These are phyloP conservation scores for Pestalotiopsis sp. DNA, from an alignment of 2,329 filamentous ascomycete genomes.

Conservation along the genomic window DNA sequence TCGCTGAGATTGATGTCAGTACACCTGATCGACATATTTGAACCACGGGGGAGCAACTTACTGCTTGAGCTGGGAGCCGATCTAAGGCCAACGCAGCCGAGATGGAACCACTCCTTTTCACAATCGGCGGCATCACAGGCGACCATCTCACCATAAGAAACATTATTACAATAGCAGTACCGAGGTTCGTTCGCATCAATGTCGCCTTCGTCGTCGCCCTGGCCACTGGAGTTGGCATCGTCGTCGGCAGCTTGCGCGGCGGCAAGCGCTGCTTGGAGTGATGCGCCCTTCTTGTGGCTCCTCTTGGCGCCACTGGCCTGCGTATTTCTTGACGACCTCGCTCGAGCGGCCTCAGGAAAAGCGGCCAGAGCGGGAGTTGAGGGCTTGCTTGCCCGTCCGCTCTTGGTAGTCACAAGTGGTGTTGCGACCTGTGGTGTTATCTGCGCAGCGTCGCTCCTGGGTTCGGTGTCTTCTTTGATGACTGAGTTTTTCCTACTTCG, in stretches of 20 bases:
- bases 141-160: conserved; percentile 85
- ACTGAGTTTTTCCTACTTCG: conserved; percentile 39
- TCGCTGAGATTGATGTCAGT: conserved; percentile 48
- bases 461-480: conserved; percentile 49
- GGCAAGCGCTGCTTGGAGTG: conserved; percentile 37
- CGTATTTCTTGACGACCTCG: conserved; percentile 53
- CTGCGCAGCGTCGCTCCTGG: conserved; percentile 41
- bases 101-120: conserved; percentile 79
- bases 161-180: conserved; percentile 79
- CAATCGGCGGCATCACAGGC: conserved; percentile 76
- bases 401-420: conserved; percentile 58
- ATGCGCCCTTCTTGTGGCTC: conserved; percentile 61
- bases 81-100: conserved; percentile 78
- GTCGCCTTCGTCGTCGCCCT: conserved; percentile 58
- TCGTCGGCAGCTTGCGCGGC: conserved; percentile 45
- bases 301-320: conserved; percentile 45
- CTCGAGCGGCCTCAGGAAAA: conserved; percentile 59
- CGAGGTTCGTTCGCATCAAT: conserved; percentile 70
- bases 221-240: conserved; percentile 43
- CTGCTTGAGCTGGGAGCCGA: conserved; percentile 76
- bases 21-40: no score
- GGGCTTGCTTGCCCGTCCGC: conserved; percentile 66
- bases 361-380: conserved; percentile 63
- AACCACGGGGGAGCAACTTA: conserved; percentile 44
- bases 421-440: conserved; percentile 37